These are phyloP conservation scores for Pulveroboletus frians DNA, from an alignment of 768 basidiomycete genomes.

Conservation along the genomic window DNA sequence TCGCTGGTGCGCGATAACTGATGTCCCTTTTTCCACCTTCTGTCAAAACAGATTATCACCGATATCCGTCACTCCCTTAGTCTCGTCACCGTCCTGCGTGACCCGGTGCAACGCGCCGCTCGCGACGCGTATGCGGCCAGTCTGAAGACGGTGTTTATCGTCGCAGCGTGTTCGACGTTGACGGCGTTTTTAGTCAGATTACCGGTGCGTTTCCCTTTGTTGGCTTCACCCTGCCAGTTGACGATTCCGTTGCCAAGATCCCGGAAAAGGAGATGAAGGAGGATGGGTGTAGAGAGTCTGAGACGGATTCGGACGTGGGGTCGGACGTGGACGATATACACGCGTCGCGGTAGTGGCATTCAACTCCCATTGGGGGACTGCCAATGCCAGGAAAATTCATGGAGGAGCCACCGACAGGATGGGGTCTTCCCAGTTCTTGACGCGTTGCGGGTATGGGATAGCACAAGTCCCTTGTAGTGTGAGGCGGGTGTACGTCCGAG, in stretches of 20 bases:
- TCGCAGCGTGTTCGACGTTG: conserved; percentile 18
- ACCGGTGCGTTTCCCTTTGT: conserved; percentile 6
- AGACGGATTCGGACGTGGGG: background rate
- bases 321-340: background rate
- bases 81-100: conserved; percentile 8
- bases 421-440: no score
- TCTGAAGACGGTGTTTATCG: conserved; percentile 15
- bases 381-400: no score
- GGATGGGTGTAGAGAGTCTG: background rate
- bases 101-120: conserved; percentile 11
- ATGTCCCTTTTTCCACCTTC: background rate
- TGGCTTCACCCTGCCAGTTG: background rate
- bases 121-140: conserved; percentile 20
- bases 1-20: background rate
- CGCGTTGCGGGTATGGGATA: no score
- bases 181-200: conserved; percentile 15
- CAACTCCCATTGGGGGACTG: background rate
- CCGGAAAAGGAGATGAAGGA: conserved; percentile 10
- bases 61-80: conserved; percentile 18
- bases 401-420: no score
- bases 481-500: no score
- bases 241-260: conserved; percentile 2
- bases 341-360: no score
- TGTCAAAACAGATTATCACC: conserved; percentile 9
- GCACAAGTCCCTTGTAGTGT: no score